Conservation (phyloP, 176 grass and related monocot species). For the Ensete ventricosum region DNA sequence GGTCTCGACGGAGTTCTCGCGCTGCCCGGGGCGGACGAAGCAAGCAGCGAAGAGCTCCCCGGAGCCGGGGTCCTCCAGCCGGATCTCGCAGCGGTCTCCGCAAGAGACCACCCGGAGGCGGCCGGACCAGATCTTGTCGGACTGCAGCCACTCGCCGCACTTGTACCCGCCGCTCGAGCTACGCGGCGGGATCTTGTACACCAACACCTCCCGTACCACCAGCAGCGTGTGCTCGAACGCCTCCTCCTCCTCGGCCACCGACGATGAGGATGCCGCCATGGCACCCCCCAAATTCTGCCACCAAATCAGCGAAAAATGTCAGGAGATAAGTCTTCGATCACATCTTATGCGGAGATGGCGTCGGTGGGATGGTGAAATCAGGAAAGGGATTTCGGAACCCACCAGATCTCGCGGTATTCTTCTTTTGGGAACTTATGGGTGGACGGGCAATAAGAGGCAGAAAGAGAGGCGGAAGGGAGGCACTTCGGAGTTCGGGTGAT, state of each 20-base stretch:
- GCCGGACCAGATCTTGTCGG: conserved; percentile 98
- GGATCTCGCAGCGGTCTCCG: conserved; percentile 88
- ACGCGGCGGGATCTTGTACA: conserved; percentile 97
- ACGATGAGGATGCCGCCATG: neutral
- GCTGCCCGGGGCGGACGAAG: conserved; percentile 61
- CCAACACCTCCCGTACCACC: conserved; percentile 89
- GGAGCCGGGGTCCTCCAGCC: conserved; percentile 72
- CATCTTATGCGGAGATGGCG: too few relatives aligned
- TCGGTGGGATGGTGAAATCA: too few relatives aligned
- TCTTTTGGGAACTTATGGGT: too few relatives aligned
- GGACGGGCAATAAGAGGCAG: too few relatives aligned
- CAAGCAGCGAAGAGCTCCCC: conserved; percentile 89
- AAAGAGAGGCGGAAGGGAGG: too few relatives aligned
- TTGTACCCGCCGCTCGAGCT: conserved; percentile 91
- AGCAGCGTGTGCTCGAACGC: conserved; percentile 97
- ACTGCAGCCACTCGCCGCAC: conserved; percentile 99
- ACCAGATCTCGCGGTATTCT: too few relatives aligned
- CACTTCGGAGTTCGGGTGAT: too few relatives aligned
- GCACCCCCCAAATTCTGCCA: neutral
- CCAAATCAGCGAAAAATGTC: neutral
- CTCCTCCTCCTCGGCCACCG: conserved; percentile 67
- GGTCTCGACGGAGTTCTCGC: conserved; percentile 60
- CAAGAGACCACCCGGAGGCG: conserved; percentile 96
- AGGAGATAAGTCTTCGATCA: neutral
- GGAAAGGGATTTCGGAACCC: too few relatives aligned